Percentiles rank a stretch among this genome's conserved stretches.
phyloP scores from a whole-genome alignment of 371 early-diverging fungal genomes.

The Mucor mucedo region DNA sequence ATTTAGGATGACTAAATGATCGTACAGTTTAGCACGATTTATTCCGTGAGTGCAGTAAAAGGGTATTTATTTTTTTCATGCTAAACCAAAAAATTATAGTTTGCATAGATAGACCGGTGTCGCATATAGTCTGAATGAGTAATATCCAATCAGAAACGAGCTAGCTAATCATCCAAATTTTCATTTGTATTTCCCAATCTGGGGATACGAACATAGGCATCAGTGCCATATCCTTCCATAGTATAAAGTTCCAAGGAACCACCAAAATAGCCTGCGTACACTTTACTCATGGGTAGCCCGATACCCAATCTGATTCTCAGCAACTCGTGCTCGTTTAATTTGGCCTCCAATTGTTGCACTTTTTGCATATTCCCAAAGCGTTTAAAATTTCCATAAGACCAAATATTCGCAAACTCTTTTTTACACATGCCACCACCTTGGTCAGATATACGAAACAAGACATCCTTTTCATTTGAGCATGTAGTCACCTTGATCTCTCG shows the following conservation, averaged over 20 bases:
- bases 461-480: slow-evolving; percentile 61
- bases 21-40: no score
- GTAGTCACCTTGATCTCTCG: slow-evolving; percentile 69
- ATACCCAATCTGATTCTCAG: slow-evolving; percentile 67
- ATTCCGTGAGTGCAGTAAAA: no score
- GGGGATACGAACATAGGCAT: slow-evolving; percentile 79
- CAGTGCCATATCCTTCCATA: slow-evolving; percentile 83
- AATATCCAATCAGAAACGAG: slow-evolving; percentile 5
- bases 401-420: slow-evolving; percentile 59
- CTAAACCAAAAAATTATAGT: not conserved
- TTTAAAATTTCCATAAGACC: slow-evolving; percentile 71
- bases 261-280: slow-evolving; percentile 86
- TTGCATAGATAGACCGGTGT: no score
- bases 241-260: slow-evolving; percentile 67
- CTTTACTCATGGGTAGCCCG: slow-evolving; percentile 82
- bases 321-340: slow-evolving; percentile 57
- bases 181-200: slow-evolving; percentile 66
- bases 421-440: slow-evolving; percentile 78
- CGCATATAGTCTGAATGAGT: not conserved
- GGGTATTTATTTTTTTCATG: no score
- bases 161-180: slow-evolving; percentile 31
- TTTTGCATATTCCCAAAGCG: slow-evolving; percentile 64
- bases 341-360: slow-evolving; percentile 62
- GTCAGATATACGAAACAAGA: slow-evolving; percentile 84
- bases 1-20: no score